Evolutionary conservation across 331 rosid species (phyloP), one percentile per base, ranked within the genome.

Genomic region (Telfairia occidentalis): DNA sequence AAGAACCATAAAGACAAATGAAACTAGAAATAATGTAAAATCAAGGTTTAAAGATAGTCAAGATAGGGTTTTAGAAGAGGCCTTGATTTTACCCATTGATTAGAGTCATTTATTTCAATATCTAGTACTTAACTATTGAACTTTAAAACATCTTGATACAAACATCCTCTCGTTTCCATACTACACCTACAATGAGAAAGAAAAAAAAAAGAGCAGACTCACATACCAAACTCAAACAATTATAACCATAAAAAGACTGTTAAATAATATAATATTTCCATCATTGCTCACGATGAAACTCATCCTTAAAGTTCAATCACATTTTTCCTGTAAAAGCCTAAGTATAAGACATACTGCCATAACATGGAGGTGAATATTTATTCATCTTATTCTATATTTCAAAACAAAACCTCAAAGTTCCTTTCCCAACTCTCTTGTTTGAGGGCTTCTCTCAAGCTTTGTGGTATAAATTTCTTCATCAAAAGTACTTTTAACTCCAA

Each of bases 401-500:
- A 13, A 45, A 45, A 7, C 18, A 45, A 18, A 45, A 16, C 50
- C 50, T 45, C 50, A n/a, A n/a, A n/a, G n/a, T 84, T 87, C 88
- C 81, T 77, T 84, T 83, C 91, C 97, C 85, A 88, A 76, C 24
- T 88, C 96, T 83, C 90, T 89, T 78, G 60, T 85, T 79, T 37
- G 86, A 74, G 98, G 96, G 53, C 98, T 97, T 80, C 82, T 90
- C 71, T 87, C 96, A 73, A 94, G 96, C 81, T 90, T 94, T 40
- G 96, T 94, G 40, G 98, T 94, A 79, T 94, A 94, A 50, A 94
- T 75, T 29, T 91, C 97, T 86, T 90, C 97, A 59, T 91, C 77
- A 84, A 91, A 94, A 24, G 97, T 88, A 83, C 96, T 94, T 86
- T 85, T 91, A 43, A 91, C 97, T 53, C 98, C 98, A 82, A 94